Evolutionary conservation across 306 rosid genomes (phyloP), one percentile per base, ranked within the genome.

Genomic region (Vigna trinervia): DNA sequence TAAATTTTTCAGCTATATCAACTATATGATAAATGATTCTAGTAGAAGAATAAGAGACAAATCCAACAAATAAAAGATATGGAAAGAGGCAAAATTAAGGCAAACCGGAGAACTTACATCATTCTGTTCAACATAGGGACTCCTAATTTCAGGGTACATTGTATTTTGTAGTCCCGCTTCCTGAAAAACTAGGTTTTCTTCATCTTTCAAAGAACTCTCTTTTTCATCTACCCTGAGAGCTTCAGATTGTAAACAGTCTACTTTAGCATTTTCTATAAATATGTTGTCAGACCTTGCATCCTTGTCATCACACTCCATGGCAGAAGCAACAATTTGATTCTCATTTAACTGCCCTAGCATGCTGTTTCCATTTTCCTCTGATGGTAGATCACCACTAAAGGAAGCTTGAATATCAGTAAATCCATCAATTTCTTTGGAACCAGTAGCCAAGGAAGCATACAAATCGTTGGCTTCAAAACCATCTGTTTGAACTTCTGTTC

Each of bases 41-140:
- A 22, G 53, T 46, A 69, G 43, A 59, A 68, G 43, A 71, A 71
- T 34, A 69, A 23, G 26, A 45, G 28, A 63, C 63, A 77, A 73
- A 50, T 32, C 68, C 17, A 69, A 56, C 78, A 56, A 60, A 83
- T 46, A 57, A n/a, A 22, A 54, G 36, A 62, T 61, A 63, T 46
- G 58, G 71, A 32, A 51, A 32, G 19, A 39, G 34, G 17, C 50
- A 63, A 66, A 78, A 46, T 12, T 46, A 23, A 36, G 57, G 70
- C 43, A 73, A 86, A 72, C 66, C 38, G 10, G 54, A 71, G 61
- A 85, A 82, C 98, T 85, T 88, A 95, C 99, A 58, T 82, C 83
- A 76, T 60, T 75, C 79, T 83, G 87, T 61, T 85, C 91, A 11
- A 46, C 79, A 47, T 56, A 66, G 84, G 86, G 87, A 85, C 78